phyloP scores from a whole-genome alignment of 2,329 filamentous ascomycete species.

The Ascosphaera acerosa region DNA sequence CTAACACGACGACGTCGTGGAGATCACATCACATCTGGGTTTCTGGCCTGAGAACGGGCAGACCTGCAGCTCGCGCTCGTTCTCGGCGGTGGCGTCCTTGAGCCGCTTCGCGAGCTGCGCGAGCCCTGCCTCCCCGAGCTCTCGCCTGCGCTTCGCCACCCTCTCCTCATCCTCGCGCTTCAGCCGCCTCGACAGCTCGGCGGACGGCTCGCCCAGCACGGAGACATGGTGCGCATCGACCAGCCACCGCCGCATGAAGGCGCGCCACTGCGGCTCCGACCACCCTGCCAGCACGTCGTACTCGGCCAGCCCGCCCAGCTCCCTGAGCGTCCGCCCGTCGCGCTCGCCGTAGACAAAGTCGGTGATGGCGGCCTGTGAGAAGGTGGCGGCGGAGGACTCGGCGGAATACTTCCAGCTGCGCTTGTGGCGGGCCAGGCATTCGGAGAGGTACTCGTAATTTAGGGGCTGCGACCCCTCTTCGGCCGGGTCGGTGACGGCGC shows the following conservation, averaged over 20 bases:
- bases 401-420: constrained; percentile 63
- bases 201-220: constrained; percentile 66
- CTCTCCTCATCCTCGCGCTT: constrained; percentile 60
- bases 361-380: constrained; percentile 62
- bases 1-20: no score
- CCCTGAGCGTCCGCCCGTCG: constrained; percentile 49
- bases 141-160: constrained; percentile 50
- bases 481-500: constrained; percentile 41
- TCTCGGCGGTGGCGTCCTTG: constrained; percentile 63
- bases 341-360: constrained; percentile 78
- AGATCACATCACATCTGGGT: no score
- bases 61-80: constrained; percentile 75
- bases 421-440: constrained; percentile 61
- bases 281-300: constrained; percentile 49
- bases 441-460: constrained; percentile 72
- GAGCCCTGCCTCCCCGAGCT: constrained; percentile 60
- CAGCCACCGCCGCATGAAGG: constrained; percentile 62
- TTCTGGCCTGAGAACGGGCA: no score
- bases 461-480: no score
- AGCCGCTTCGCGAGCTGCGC: constrained; percentile 48
- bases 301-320: constrained; percentile 27
- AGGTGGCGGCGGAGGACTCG: constrained; percentile 58
- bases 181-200: constrained; percentile 50
- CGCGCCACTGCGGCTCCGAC: constrained; percentile 63
- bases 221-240: constrained; percentile 67